A percentile compares a stretch with the other conserved stretches of the same genome.
Evolutionary conservation across 1,284 basidiomycete genomes (phyloP).

Genomic region (Rhodotorula glutinis): DNA sequence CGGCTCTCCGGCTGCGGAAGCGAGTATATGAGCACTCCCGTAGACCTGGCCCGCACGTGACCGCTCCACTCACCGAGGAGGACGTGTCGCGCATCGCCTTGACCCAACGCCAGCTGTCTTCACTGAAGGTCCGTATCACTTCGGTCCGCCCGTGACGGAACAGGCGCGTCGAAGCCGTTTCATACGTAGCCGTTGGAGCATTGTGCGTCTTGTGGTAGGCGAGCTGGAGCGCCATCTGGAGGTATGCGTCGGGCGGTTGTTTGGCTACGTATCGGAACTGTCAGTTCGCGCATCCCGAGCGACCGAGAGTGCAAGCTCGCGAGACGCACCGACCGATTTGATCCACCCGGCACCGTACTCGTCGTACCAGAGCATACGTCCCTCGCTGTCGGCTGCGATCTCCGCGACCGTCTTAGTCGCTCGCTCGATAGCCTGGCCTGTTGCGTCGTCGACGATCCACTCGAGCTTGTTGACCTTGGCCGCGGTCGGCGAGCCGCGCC

Average conservation of each 20-base stretch:
- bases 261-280: conserved; percentile 54
- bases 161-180: conserved; percentile 87
- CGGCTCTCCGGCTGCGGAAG: conserved; percentile 52
- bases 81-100: conserved; percentile 66
- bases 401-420: conserved; percentile 61
- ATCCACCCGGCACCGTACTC: conserved; percentile 91
- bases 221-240: conserved; percentile 90
- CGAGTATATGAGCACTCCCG: too few species aligned
- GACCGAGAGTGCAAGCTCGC: too few species aligned
- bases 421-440: conserved; percentile 59
- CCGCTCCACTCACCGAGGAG: conserved; percentile 50
- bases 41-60: too few species aligned
- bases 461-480: conserved; percentile 56
- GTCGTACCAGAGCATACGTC: conserved; percentile 77
- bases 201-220: conserved; percentile 82
- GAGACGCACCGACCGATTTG: conserved; percentile 67
- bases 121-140: conserved; percentile 76
- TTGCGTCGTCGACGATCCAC: conserved; percentile 68
- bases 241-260: conserved; percentile 80
- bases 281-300: too few species aligned
- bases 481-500: conserved; percentile 10
- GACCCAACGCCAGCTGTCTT: conserved; percentile 75
- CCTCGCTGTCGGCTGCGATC: conserved; percentile 76
- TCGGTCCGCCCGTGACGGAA: conserved; percentile 91
- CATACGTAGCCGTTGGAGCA: conserved; percentile 83